These are phyloP conservation scores for Rutstroemia sp. DNA, from an alignment of 2,329 filamentous ascomycete species.

Conservation along the genomic window DNA sequence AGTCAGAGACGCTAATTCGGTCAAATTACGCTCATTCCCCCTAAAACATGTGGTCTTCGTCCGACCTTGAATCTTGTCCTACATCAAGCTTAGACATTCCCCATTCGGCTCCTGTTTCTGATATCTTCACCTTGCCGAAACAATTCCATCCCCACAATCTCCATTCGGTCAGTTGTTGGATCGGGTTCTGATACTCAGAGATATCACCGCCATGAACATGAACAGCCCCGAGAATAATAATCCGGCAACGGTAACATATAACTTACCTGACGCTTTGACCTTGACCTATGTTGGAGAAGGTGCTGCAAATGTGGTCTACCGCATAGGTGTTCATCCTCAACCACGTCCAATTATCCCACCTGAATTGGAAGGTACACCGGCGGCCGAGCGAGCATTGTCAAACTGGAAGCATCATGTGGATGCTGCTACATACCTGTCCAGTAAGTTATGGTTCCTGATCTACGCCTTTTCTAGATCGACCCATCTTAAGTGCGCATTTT, in stretches of 20 bases:
- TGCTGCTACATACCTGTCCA: not conserved
- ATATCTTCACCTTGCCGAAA: too few species aligned
- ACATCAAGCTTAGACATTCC: too few species aligned
- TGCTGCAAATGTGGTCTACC: slow-evolving; percentile 70
- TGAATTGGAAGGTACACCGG: slow-evolving; percentile 23
- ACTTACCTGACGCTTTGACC: not conserved
- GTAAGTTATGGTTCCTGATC: not conserved
- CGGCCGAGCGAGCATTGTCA: slow-evolving; percentile 17
- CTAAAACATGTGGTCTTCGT: too few species aligned
- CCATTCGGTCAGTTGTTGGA: too few species aligned
- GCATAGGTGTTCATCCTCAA: slow-evolving; percentile 37
- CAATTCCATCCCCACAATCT: too few species aligned
- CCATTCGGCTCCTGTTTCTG: too few species aligned
- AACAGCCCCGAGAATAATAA: not conserved
- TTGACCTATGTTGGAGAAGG: slow-evolving; percentile 53
- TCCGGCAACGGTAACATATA: not conserved
- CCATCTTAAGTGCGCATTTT: not conserved
- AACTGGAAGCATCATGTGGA: slow-evolving; percentile 9
- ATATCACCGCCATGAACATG: slow-evolving; percentile 2
- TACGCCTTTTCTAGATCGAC: not conserved
- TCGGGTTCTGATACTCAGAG: not conserved
- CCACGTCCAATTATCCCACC: slow-evolving; percentile 19
- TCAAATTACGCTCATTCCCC: too few species aligned
- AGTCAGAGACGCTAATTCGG: too few species aligned
- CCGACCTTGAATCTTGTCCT: too few species aligned